Conservation (phyloP, 371 early-diverging fungal genomes). For the Nematocida minor region DNA sequence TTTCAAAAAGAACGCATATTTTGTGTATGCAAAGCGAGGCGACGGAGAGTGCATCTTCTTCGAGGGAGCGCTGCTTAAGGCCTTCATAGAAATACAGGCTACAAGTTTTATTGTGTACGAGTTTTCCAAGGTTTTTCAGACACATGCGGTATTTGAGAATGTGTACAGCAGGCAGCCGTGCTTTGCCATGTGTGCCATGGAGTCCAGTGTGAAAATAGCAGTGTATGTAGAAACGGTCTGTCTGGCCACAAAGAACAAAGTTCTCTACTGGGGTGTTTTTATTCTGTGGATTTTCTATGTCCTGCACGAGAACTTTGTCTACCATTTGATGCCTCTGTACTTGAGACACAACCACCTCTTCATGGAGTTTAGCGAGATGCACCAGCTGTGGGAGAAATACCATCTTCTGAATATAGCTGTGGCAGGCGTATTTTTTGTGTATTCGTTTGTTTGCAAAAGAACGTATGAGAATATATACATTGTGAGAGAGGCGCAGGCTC, state of each 20-base stretch:
- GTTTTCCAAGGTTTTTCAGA: not conserved
- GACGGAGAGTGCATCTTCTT: not conserved
- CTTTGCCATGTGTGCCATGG: too few relatives aligned
- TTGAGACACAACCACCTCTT: not conserved
- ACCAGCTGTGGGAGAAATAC: not conserved
- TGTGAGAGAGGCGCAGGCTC: too few relatives aligned
- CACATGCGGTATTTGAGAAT: not conserved
- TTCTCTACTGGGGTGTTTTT: not conserved
- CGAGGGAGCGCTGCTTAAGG: not conserved
- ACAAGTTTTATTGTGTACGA: not conserved
- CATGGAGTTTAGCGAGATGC: not conserved
- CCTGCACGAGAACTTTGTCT: not conserved
- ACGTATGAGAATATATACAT: too few relatives aligned
- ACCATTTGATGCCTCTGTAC: not conserved
- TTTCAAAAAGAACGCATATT: not conserved
- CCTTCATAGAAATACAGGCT: not conserved
- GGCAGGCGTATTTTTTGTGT: not conserved
- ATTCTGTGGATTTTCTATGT: not conserved
- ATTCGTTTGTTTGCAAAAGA: not conserved
- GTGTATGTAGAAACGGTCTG: too few relatives aligned
- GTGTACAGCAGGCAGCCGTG: too few relatives aligned
- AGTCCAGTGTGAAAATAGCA: too few relatives aligned
- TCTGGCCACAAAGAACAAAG: not conserved
- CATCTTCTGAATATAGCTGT: not conserved
- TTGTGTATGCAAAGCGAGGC: not conserved